phyloP scores from a whole-genome alignment of 2,329 filamentous ascomycete genomes.

The Neoascochyta sp. region DNA sequence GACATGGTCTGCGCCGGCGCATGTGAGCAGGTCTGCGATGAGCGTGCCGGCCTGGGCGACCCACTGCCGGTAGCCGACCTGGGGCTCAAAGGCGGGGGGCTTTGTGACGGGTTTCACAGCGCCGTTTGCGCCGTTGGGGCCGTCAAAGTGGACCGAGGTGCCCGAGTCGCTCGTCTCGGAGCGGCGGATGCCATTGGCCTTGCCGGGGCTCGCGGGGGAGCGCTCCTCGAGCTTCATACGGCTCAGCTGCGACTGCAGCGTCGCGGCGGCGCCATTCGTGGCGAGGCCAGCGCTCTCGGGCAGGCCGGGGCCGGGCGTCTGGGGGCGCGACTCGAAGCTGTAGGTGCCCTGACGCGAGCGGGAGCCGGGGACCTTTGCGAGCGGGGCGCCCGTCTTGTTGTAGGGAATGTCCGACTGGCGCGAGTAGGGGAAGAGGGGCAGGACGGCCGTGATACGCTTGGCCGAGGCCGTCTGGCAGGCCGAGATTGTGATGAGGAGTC shows the following conservation, averaged over 20 bases:
- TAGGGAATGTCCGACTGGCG: slow-evolving; percentile 95
- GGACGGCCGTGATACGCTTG: slow-evolving; percentile 85
- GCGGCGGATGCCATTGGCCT: slow-evolving; percentile 24
- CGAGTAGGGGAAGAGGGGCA: slow-evolving; percentile 95
- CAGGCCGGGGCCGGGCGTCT: slow-evolving; percentile 73
- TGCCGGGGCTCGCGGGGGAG: slow-evolving; percentile 35
- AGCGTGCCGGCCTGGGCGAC: slow-evolving; percentile 95
- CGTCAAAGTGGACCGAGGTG: slow-evolving; percentile 22
- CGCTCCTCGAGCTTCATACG: slow-evolving; percentile 63
- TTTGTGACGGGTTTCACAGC: slow-evolving; percentile 39
- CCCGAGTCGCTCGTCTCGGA: slow-evolving; percentile 32
- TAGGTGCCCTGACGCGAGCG: slow-evolving; percentile 51
- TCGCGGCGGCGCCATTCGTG: slow-evolving; percentile 61
- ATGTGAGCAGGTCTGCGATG: slow-evolving; percentile 89
- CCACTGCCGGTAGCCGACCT: slow-evolving; percentile 97
- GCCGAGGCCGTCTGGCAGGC: slow-evolving; percentile 95
- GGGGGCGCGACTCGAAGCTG: slow-evolving; percentile 89
- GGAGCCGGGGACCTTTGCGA: slow-evolving; percentile 60
- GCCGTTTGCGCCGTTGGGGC: slow-evolving; percentile 15
- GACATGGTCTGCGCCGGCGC: slow-evolving; percentile 91
- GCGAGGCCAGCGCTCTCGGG: slow-evolving; percentile 61
- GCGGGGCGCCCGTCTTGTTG: slow-evolving; percentile 88
- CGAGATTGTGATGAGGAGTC: slow-evolving; percentile 92
- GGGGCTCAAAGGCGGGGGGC: slow-evolving; percentile 65
- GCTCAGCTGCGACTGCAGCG: slow-evolving; percentile 67